phyloP scores from a whole-genome alignment of 352 stramenopile species.

The Phytopythium mirpurense region DNA sequence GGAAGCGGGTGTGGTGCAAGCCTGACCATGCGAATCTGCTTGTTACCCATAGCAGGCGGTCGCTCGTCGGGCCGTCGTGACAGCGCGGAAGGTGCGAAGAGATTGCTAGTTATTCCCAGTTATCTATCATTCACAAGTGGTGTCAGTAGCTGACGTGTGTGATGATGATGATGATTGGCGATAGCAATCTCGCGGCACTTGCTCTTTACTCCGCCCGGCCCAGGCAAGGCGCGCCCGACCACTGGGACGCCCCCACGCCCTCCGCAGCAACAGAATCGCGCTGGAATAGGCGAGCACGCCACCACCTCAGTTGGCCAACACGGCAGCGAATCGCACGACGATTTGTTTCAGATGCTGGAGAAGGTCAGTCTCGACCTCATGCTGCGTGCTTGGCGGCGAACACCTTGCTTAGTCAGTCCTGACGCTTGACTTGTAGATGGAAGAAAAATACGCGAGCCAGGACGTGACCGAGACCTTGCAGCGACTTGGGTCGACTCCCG shows the following conservation, averaged over 20 bases:
- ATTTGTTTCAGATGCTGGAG: constrained; percentile 52
- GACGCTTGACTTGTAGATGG: constrained; percentile 22
- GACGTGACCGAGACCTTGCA: constrained; percentile 6
- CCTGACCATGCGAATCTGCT: no score
- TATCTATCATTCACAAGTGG: no score
- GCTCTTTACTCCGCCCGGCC: constrained; percentile 33
- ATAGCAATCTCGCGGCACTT: constrained; percentile 38
- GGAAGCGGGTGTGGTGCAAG: no score
- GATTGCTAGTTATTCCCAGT: neutral
- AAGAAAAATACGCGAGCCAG: constrained; percentile 48
- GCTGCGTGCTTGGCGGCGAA: neutral
- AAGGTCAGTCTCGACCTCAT: constrained; percentile 13
- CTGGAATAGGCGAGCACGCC: no score
- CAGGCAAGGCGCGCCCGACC: neutral
- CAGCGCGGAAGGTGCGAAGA: neutral
- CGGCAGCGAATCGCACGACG: constrained; percentile 44
- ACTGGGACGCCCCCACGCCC: constrained; percentile 1
- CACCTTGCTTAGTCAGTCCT: no score
- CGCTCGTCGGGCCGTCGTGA: neutral
- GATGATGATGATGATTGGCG: constrained; percentile 1
- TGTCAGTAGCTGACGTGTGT: constrained; percentile 4
- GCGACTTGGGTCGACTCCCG: neutral
- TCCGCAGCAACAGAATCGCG: constrained; percentile 2
- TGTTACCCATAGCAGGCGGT: neutral
- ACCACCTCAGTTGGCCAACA: neutral